Base-by-base conservation (phyloP, 2,329 filamentous ascomycete species). In the Cordyceps javanica region DNA sequence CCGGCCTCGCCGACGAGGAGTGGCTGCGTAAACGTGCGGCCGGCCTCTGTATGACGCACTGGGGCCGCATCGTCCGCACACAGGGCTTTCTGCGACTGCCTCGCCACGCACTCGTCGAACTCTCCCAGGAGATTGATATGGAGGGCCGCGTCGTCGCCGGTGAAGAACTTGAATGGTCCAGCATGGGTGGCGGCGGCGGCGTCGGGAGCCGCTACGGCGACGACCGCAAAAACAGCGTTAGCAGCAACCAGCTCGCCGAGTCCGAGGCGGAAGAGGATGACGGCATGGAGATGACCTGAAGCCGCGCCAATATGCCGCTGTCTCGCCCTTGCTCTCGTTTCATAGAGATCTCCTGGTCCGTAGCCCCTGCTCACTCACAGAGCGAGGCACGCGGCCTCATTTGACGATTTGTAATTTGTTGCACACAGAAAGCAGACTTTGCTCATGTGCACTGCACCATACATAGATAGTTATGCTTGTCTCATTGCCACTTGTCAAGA, bases 1-100 rank as follows among this genome's bases (percentile, higher is more conserved):
- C 94, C 2, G 89, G 88, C 8, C 85, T 93, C 14, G 93, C 94
- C 16, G 90, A 87, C 64, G 94, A 99, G 72, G 90, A 96, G 55
- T 97, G 92, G 91, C 81, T 99, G 39, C 90, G 91, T 70, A 89
- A 90, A 65, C 87, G 93, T 55, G 91, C 94, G 0, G 92, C 92
- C 0, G 80, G 80, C 48, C 97, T 95, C 72, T 97, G 91, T 69
- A 83, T 99, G 72, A 88, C 88, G 39, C 90, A 97, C 71, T 99
- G 94, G 91, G 94, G 94, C 55, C 86, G 94, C 48, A 85, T 99
- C 28, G 94, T 97, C 23, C 86, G 94, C 19, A 97, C 92, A 0
- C 82, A 87, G 34, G 92, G 90, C 0, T 99, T 97, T 76, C 80
- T 91, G 60, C 86, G 83, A 51, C 78, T 99, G 36, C 90, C 88